Percentiles rank a stretch among this genome's conserved stretches.
Evolutionary conservation across 371 early-diverging fungal species (phyloP).

Genomic region (Blyttiomyces sp.): DNA sequence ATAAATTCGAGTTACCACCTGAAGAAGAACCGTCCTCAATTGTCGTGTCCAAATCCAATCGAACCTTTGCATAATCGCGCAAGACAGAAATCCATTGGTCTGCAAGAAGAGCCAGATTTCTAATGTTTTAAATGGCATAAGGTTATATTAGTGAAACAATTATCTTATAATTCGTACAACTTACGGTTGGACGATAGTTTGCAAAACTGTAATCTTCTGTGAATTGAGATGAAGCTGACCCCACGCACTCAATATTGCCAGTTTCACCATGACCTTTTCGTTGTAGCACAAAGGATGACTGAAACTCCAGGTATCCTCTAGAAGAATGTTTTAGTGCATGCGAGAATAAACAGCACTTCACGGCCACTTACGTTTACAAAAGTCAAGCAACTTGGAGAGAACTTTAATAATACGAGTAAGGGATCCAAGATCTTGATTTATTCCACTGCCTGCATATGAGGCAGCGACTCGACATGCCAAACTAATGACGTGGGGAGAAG

Average conservation of each 20-base stretch:
- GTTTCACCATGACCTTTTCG: conserved; percentile 74
- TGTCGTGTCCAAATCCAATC: conserved; percentile 30
- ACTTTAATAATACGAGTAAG: conserved; percentile 72
- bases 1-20: conserved; percentile 35
- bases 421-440: conserved; percentile 72
- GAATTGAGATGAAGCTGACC: conserved; percentile 69
- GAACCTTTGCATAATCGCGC: conserved; percentile 31
- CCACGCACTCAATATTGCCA: conserved; percentile 80
- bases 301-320: conserved; percentile 33
- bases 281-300: conserved; percentile 30
- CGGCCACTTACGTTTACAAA: conserved; percentile 65
- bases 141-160: neutral
- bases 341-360: conserved; percentile 36
- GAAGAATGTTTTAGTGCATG: neutral
- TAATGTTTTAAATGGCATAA: neutral
- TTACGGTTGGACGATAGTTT: conserved; percentile 61
- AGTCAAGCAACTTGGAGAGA: conserved; percentile 66
- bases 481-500: conserved; percentile 72
- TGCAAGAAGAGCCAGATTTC: conserved; percentile 26
- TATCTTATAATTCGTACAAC: conserved; percentile 9
- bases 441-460: conserved; percentile 79
- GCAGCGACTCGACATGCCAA: conserved; percentile 81
- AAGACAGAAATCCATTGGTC: conserved; percentile 34
- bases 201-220: conserved; percentile 53
- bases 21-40: neutral